A percentile compares a stretch with the other conserved stretches of the same genome.
These are phyloP conservation scores for Litchi chinensis DNA, from an alignment of 345 rosid species.

Conservation along the genomic window DNA sequence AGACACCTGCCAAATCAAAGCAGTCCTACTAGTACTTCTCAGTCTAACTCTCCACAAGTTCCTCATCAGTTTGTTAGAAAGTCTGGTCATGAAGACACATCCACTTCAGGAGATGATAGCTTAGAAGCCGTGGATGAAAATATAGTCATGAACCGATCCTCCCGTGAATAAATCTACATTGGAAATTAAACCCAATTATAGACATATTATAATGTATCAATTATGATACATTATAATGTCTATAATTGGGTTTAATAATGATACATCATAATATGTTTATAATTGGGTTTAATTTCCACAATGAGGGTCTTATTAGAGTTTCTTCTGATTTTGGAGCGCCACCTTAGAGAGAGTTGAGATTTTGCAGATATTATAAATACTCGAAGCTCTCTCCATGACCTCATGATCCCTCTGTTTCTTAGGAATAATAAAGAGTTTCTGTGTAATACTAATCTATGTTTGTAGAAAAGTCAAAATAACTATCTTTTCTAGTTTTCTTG, in stretches of 20 bases:
- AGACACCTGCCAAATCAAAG: slow-evolving; percentile 33
- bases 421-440: no score
- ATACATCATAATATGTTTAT: slow-evolving; percentile 6
- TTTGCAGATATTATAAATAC: slow-evolving; percentile 11
- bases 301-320: no score
- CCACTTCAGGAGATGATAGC: slow-evolving; percentile 47
- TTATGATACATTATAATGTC: background rate
- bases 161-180: slow-evolving; percentile 5
- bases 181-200: slow-evolving; percentile 6
- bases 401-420: background rate
- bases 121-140: slow-evolving; percentile 53
- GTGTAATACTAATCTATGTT: no score
- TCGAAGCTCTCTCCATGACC: background rate
- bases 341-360: background rate
- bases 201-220: background rate
- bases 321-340: no score
- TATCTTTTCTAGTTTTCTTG: background rate
- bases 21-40: slow-evolving; percentile 29
- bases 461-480: no score
- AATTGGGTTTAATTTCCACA: background rate
- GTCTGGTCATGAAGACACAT: slow-evolving; percentile 32
- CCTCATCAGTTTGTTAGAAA: slow-evolving; percentile 47
- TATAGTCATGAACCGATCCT: slow-evolving; percentile 8
- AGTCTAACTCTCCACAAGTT: slow-evolving; percentile 63
- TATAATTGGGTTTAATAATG: background rate